A percentile compares a stretch with the other conserved stretches of the same genome.
These are phyloP conservation scores for Stentor coeruleus DNA, from an alignment of 73 alveolate genomes.

Conservation along the genomic window DNA sequence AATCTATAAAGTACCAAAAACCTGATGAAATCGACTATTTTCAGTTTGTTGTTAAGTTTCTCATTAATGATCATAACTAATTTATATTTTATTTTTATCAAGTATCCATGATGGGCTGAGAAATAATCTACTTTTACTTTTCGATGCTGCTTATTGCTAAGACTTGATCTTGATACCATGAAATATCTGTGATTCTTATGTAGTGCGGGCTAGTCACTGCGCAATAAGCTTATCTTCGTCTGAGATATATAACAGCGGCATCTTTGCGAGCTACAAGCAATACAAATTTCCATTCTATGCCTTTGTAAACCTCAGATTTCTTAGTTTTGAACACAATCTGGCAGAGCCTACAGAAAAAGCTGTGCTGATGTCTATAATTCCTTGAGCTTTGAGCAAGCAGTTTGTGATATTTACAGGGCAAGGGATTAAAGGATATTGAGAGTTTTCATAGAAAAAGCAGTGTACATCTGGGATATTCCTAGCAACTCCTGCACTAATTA, in stretches of 20 bases:
- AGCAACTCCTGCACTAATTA: not conserved
- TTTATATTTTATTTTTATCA: too few relatives aligned
- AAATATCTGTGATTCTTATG: not conserved
- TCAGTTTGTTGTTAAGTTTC: too few relatives aligned
- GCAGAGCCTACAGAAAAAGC: not conserved
- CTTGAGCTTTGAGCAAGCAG: not conserved
- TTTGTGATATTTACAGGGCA: constrained; percentile 16
- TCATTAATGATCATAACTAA: too few relatives aligned
- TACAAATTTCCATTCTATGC: not conserved
- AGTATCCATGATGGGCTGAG: too few relatives aligned
- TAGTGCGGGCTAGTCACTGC: constrained; percentile 17
- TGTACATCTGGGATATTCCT: not conserved
- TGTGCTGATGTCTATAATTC: too few relatives aligned
- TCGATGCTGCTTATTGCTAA: constrained; percentile 20
- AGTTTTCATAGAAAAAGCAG: not conserved
- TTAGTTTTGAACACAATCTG: not conserved
- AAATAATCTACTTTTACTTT: too few relatives aligned
- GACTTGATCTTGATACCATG: not conserved
- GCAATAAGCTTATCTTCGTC: not conserved
- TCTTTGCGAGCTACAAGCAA: constrained; percentile 20
- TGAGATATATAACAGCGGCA: not conserved
- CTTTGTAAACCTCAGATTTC: not conserved
- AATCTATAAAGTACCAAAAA: too few relatives aligned
- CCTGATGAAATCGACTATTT: too few relatives aligned
- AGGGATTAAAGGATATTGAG: not conserved